Percentiles rank a stretch among this genome's conserved stretches.
Evolutionary conservation across 352 stramenopile species (phyloP).

Genomic region (Phytophthora palmivora): DNA sequence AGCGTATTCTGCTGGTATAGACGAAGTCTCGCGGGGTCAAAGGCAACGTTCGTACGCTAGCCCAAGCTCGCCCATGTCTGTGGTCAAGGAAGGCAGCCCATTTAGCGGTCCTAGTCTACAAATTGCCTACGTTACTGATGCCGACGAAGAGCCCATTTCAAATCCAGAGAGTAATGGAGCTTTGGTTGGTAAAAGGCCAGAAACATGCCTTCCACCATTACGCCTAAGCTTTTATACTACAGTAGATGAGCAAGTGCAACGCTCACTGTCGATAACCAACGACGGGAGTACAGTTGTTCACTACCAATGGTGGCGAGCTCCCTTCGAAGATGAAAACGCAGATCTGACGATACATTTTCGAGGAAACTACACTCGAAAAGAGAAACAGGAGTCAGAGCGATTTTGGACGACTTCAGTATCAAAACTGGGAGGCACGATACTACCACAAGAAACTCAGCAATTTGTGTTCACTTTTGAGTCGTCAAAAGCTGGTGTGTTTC

Average conservation of each 20-base stretch:
- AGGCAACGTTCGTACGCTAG: constrained; percentile 27
- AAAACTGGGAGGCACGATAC: constrained; percentile 44
- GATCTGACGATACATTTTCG: constrained; percentile 40
- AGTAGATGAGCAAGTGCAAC: constrained; percentile 52
- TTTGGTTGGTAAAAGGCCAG: background rate
- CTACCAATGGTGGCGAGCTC: constrained; percentile 61
- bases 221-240: constrained; percentile 57
- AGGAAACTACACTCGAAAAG: constrained; percentile 24
- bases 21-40: constrained; percentile 13
- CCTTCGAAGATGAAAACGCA: constrained; percentile 35
- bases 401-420: constrained; percentile 55
- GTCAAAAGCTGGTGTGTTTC: constrained; percentile 50
- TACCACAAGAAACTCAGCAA: constrained; percentile 57
- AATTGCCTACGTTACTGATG: constrained; percentile 23
- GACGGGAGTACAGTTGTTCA: constrained; percentile 61
- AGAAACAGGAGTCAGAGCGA: constrained; percentile 27
- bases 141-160: constrained; percentile 9
- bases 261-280: constrained; percentile 49
- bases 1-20: constrained; percentile 17
- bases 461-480: constrained; percentile 76
- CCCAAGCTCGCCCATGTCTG: constrained; percentile 7
- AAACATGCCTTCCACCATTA: constrained; percentile 11
- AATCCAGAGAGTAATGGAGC: background rate
- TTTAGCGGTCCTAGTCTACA: constrained; percentile 30
- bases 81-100: constrained; percentile 9